Evolutionary conservation across 345 rosid species (phyloP).

Genomic region (Pistacia vera): DNA sequence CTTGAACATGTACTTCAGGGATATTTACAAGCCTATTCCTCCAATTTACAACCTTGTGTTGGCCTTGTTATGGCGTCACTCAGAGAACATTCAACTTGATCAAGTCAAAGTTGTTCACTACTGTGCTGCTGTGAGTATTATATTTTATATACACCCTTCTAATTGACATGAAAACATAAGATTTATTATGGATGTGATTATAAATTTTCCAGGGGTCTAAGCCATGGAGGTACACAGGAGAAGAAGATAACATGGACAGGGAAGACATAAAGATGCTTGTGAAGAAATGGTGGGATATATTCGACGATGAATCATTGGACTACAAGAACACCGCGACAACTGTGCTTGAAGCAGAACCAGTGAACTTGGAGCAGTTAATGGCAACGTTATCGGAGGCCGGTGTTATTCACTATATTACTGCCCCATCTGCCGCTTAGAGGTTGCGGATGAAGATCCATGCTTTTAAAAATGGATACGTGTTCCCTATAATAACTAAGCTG

Average conservation of each 20-base stretch:
- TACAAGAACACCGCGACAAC: constrained; percentile 19
- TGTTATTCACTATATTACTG: constrained; percentile 24
- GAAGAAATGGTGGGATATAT: constrained; percentile 55
- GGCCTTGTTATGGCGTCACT: constrained; percentile 87
- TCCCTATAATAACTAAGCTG: no score
- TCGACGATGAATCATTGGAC: constrained; percentile 44
- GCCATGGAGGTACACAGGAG: constrained; percentile 61
- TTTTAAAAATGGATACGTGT: not conserved
- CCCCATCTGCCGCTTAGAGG: constrained; percentile 54
- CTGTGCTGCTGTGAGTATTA: constrained; percentile 54
- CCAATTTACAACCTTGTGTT: constrained; percentile 60
- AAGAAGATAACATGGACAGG: constrained; percentile 49
- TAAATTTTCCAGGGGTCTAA: constrained; percentile 36
- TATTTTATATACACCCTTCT: no score
- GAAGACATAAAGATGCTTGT: constrained; percentile 51
- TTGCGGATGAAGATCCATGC: not conserved
- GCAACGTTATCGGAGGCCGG: constrained; percentile 45
- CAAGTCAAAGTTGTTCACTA: constrained; percentile 66
- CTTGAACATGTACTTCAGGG: constrained; percentile 67
- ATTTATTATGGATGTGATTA: not conserved
- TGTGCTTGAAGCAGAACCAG: constrained; percentile 2
- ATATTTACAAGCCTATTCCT: constrained; percentile 63
- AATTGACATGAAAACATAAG: no score
- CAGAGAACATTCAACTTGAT: constrained; percentile 59
- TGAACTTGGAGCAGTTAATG: constrained; percentile 21